phyloP scores from a whole-genome alignment of 441 rosid genomes.

The Bruguiera hainesii region DNA sequence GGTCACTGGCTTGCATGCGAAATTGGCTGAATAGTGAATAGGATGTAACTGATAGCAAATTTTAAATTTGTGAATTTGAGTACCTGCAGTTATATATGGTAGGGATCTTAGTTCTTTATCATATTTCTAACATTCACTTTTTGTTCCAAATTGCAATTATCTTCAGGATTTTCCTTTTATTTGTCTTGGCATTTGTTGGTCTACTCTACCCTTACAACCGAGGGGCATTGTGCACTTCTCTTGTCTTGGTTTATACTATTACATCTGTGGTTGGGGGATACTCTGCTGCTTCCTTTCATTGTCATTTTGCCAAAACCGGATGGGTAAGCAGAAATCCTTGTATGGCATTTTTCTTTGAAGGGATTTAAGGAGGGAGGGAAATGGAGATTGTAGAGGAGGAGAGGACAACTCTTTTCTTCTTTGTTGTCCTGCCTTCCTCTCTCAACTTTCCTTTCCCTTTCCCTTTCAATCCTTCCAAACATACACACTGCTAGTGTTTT shows the following conservation, averaged over 20 bases:
- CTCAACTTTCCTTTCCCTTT: too few species aligned
- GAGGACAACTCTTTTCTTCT: too few species aligned
- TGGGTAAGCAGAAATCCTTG: conserved; percentile 42
- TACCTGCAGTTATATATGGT: neutral
- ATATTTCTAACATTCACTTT: conserved; percentile 8
- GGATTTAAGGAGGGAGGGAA: too few species aligned
- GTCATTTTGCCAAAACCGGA: conserved; percentile 55
- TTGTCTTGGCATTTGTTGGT: conserved; percentile 55
- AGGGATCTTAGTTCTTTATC: neutral
- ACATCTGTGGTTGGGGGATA: conserved; percentile 73
- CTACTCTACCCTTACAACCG: conserved; percentile 74
- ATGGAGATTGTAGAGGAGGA: too few species aligned
- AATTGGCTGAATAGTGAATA: neutral
- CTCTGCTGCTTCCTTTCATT: conserved; percentile 61
- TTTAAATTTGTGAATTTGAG: neutral
- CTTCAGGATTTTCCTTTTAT: conserved; percentile 52
- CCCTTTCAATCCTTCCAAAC: too few species aligned
- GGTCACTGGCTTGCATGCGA: neutral
- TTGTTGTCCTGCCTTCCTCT: too few species aligned
- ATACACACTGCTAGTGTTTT: too few species aligned
- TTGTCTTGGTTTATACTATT: conserved; percentile 50
- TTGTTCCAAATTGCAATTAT: conserved; percentile 11
- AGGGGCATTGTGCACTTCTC: conserved; percentile 51
- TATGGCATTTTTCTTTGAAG: neutral
- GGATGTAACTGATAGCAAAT: neutral